These are phyloP conservation scores for Nigrospora sphaerica DNA, from an alignment of 2,329 filamentous ascomycete species.

Conservation along the genomic window DNA sequence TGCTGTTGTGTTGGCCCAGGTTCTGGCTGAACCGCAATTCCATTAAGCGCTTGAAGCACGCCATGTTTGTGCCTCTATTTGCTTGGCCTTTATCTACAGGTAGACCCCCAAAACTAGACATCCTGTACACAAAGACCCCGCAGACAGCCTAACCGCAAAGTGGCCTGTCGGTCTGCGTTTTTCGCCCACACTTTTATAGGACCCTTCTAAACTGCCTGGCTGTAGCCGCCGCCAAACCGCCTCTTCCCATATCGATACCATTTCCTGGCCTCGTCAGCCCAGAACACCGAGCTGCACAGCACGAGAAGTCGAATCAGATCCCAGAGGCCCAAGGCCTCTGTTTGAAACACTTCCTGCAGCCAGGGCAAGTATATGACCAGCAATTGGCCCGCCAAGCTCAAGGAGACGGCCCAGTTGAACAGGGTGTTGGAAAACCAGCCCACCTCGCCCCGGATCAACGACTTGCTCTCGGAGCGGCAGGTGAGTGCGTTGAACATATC, in stretches of 20 bases:
- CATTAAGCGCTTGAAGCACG: too few relatives aligned
- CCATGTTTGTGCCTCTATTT: too few relatives aligned
- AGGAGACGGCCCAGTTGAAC: conserved; percentile 92
- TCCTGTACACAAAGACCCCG: too few relatives aligned
- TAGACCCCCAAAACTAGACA: too few relatives aligned
- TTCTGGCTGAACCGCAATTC: too few relatives aligned
- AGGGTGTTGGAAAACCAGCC: conserved; percentile 79
- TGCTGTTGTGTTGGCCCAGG: too few relatives aligned
- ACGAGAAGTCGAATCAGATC: conserved; percentile 69
- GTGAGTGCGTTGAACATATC: conserved; percentile 99
- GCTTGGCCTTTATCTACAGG: too few relatives aligned
- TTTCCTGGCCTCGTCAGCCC: conserved; percentile 88
- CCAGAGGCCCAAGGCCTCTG: conserved; percentile 68
- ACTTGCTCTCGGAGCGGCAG: conserved; percentile 87
- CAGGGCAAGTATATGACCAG: conserved; percentile 93
- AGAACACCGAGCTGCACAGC: conserved; percentile 86
- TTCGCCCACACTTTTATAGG: too few relatives aligned
- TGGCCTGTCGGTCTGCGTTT: background rate
- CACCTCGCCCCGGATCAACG: conserved; percentile 78
- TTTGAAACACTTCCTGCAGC: conserved; percentile 92
- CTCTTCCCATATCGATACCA: conserved; percentile 58
- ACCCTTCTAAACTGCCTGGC: conserved; percentile 49
- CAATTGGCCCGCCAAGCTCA: conserved; percentile 77
- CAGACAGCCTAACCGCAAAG: too few relatives aligned
- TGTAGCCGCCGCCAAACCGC: conserved; percentile 55